Percentiles rank a stretch among this genome's conserved stretches.
These are phyloP conservation scores for Trypanosoma platydactyli DNA, from an alignment of 208 protist genomes.

Conservation along the genomic window DNA sequence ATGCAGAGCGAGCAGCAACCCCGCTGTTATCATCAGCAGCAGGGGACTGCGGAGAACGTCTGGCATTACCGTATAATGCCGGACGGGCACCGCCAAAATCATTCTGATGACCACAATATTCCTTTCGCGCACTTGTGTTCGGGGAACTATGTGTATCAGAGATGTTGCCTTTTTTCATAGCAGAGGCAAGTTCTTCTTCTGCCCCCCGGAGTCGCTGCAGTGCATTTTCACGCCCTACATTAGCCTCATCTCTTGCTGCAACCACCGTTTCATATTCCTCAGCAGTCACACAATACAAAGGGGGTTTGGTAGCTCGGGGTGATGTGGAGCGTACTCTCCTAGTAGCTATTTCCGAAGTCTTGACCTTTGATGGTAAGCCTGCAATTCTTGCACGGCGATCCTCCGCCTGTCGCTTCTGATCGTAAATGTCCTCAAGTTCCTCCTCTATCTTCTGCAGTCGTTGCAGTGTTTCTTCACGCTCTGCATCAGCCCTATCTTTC, in stretches of 20 bases:
- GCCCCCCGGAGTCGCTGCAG: not conserved
- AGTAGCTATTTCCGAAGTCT: no score
- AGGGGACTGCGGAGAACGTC: not conserved
- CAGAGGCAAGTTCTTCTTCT: conserved; percentile 3
- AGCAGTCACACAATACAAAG: conserved; percentile 2
- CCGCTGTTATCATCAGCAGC: not conserved
- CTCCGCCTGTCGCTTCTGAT: not conserved
- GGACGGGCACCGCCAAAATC: no score
- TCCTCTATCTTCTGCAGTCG: conserved; percentile 6
- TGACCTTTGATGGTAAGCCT: not conserved
- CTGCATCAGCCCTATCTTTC: conserved; percentile 8
- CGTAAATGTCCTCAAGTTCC: conserved; percentile 2
- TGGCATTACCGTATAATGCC: no score
- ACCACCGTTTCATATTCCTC: conserved; percentile 17
- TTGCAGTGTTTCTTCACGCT: conserved; percentile 13
- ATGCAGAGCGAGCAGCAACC: not conserved
- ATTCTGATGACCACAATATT: no score
- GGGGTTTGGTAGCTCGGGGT: no score
- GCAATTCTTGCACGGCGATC: conserved; percentile 1
- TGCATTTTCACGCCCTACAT: conserved; percentile 15
- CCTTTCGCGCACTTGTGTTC: no score
- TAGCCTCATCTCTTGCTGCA: conserved; percentile 3
- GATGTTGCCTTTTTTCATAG: no score
- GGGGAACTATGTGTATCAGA: no score
- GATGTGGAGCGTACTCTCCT: no score